These are phyloP conservation scores for Anaeramoeba flamelloides DNA, from an alignment of 78 protist species.

Conservation along the genomic window DNA sequence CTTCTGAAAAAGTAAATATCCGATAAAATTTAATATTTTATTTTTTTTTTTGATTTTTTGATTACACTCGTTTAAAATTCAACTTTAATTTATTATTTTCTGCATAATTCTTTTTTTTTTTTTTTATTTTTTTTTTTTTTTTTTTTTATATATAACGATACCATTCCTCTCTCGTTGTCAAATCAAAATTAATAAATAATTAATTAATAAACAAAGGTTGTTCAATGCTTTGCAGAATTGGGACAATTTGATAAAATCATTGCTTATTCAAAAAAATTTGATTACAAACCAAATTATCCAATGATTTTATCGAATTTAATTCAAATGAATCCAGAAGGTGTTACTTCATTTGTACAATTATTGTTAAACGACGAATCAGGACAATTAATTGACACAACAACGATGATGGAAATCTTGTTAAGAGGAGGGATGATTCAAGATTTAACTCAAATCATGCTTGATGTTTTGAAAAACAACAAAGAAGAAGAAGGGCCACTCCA, in stretches of 20 bases:
- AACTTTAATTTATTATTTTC: too few relatives aligned
- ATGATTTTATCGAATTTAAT: constrained; percentile 36
- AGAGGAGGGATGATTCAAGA: constrained; percentile 55
- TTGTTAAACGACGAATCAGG: constrained; percentile 44
- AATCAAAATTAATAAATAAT: too few relatives aligned
- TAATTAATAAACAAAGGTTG: too few relatives aligned
- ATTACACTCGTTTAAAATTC: too few relatives aligned
- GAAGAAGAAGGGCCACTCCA: constrained; percentile 62
- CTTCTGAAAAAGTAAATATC: constrained; percentile 54
- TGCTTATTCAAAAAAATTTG: constrained; percentile 61
- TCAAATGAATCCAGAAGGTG: constrained; percentile 59
- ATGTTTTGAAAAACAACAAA: constrained; percentile 64
- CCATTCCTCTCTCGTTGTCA: too few relatives aligned
- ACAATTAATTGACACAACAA: constrained; percentile 41
- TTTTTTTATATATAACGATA: too few relatives aligned
- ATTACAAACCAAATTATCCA: constrained; percentile 37
- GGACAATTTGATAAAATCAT: constrained; percentile 74
- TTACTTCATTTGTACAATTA: constrained; percentile 59
- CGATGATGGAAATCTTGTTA: constrained; percentile 69
- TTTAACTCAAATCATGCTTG: constrained; percentile 75
- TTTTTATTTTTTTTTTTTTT: too few relatives aligned
- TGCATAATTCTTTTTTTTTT: too few relatives aligned
- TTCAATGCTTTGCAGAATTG: constrained; percentile 61
- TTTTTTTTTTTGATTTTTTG: too few relatives aligned
- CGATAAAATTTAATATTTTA: too few relatives aligned